These are phyloP conservation scores for Puccinia hordei DNA, from an alignment of 1,284 basidiomycete genomes.

Conservation along the genomic window DNA sequence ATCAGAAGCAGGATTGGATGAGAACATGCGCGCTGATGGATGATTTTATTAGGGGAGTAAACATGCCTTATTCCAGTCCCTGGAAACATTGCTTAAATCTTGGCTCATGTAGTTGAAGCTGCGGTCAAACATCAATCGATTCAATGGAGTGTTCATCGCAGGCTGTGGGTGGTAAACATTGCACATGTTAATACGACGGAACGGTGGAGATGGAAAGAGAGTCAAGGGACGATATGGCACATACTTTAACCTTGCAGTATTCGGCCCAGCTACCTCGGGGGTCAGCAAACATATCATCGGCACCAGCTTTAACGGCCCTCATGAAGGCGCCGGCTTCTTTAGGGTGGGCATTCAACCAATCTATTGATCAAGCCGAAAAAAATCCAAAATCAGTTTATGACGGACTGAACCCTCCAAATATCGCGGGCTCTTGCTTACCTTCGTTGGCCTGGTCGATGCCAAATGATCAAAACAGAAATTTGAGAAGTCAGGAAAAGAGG, in stretches of 20 bases:
- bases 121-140: conserved; percentile 57
- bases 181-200: neutral
- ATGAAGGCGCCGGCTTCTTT: conserved; percentile 60
- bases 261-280: conserved; percentile 59
- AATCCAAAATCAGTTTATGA: neutral
- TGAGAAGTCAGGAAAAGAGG: neutral
- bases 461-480: too few relatives aligned
- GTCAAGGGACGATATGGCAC: neutral
- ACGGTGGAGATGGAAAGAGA: neutral
- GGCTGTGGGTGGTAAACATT: conserved; percentile 45
- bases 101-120: conserved; percentile 60
- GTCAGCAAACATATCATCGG: conserved; percentile 58
- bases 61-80: conserved; percentile 57
- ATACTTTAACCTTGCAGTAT: conserved; percentile 58
- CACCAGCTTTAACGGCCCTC: conserved; percentile 60
- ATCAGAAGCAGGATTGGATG: too few relatives aligned
- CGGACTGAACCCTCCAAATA: neutral
- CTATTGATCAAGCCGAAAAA: neutral
- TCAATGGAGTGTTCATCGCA: conserved; percentile 58
- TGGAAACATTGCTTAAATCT: conserved; percentile 56
- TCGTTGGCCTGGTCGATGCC: conserved; percentile 32
- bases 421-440: conserved; percentile 13
- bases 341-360: conserved; percentile 56
- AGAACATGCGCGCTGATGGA: too few relatives aligned
- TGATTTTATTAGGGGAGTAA: too few relatives aligned